These are phyloP conservation scores for Caloboletus inedulis DNA, from an alignment of 1,284 basidiomycete genomes.

Conservation along the genomic window DNA sequence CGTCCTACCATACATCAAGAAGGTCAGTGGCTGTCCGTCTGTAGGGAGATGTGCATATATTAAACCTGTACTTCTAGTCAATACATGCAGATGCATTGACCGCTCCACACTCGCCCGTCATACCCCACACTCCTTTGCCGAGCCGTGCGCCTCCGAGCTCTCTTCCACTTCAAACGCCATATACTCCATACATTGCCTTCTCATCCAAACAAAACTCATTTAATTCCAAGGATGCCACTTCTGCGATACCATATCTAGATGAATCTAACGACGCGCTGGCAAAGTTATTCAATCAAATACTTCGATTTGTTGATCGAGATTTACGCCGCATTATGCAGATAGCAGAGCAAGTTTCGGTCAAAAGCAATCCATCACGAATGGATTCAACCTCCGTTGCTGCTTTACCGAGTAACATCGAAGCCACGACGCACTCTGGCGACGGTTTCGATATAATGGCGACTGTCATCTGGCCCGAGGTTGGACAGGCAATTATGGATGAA, in stretches of 20 bases:
- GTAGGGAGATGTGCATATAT: not conserved
- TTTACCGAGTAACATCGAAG: slow-evolving; percentile 1
- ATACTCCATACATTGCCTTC: slow-evolving; percentile 62
- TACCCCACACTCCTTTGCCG: slow-evolving; percentile 61
- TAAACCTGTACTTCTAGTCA: slow-evolving; percentile 45
- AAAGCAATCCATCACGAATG: slow-evolving; percentile 35
- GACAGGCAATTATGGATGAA: slow-evolving; percentile 76
- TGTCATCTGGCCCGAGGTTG: slow-evolving; percentile 86
- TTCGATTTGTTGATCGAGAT: slow-evolving; percentile 77
- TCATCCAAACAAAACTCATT: slow-evolving; percentile 50
- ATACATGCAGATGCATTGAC: slow-evolving; percentile 67
- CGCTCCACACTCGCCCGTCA: slow-evolving; percentile 66
- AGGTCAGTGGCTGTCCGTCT: slow-evolving; percentile 47
- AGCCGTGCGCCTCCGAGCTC: slow-evolving; percentile 26
- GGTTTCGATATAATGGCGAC: slow-evolving; percentile 82
- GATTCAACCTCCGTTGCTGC: slow-evolving; percentile 11
- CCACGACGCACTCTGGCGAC: slow-evolving; percentile 17
- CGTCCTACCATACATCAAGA: slow-evolving; percentile 72
- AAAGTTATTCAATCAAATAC: slow-evolving; percentile 74
- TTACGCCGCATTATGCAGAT: slow-evolving; percentile 71
- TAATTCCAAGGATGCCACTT: slow-evolving; percentile 29
- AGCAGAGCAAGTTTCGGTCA: slow-evolving; percentile 64
- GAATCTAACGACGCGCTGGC: slow-evolving; percentile 66
- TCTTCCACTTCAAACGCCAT: slow-evolving; percentile 67
- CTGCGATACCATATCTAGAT: slow-evolving; percentile 52